Evolutionary conservation across 345 rosid genomes (phyloP).

Genomic region (Nephelium lappaceum): DNA sequence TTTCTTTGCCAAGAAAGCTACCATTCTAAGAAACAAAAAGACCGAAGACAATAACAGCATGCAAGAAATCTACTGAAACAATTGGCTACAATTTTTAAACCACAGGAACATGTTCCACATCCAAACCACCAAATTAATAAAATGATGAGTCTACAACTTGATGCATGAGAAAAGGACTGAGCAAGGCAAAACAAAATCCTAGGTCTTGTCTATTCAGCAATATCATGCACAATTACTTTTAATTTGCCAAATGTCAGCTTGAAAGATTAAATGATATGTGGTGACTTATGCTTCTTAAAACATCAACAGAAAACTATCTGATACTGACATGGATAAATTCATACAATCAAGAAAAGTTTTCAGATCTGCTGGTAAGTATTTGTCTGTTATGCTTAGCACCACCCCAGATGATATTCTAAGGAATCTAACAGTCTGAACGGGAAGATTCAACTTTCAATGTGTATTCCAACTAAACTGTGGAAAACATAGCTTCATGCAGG

Average conservation of each 20-base stretch:
- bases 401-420: neutral
- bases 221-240: neutral
- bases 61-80: neutral
- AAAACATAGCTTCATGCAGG: neutral
- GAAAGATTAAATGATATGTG: neutral
- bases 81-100: neutral
- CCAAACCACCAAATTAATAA: neutral
- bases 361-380: neutral
- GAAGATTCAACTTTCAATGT: constrained; percentile 3
- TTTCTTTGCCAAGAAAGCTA: neutral
- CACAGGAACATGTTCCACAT: neutral
- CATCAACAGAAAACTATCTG: neutral
- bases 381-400: neutral
- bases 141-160: neutral
- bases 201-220: neutral
- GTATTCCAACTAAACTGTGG: neutral
- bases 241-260: neutral
- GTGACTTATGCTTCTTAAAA: neutral
- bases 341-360: neutral
- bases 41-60: neutral
- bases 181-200: neutral
- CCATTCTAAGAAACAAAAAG: neutral
- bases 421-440: neutral
- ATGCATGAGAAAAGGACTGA: neutral
- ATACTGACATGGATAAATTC: neutral